Conservation (phyloP, 495 filamentous ascomycete species). For the Podospora didyma region DNA sequence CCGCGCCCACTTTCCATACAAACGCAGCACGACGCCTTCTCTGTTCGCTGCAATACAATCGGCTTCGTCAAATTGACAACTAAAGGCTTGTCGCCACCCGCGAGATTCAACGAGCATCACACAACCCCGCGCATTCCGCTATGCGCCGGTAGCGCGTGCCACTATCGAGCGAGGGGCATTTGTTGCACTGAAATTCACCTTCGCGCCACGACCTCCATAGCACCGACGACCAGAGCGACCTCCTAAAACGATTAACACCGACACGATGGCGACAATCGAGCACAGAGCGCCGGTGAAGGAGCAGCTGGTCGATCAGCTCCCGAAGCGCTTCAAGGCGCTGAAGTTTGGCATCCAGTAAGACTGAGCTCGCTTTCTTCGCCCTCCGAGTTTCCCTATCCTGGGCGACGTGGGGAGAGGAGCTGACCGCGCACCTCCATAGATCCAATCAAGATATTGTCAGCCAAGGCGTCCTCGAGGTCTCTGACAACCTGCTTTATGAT, state of each 20-base stretch:
- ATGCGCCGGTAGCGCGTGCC: constrained; percentile 15
- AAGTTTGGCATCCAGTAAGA: constrained; percentile 88
- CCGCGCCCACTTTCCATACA: background rate
- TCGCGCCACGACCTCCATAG: background rate
- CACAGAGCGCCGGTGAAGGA: constrained; percentile 57
- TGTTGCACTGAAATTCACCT: background rate
- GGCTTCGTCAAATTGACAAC: no score
- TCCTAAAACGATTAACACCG: background rate
- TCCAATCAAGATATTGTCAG: constrained; percentile 90
- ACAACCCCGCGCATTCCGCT: background rate
- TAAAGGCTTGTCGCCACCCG: no score
- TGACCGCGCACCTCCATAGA: constrained; percentile 37
- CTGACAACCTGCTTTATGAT: constrained; percentile 86
- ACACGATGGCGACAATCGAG: constrained; percentile 9
- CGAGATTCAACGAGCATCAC: background rate
- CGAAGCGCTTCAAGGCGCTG: constrained; percentile 87
- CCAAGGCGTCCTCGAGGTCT: constrained; percentile 89
- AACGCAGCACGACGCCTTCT: no score
- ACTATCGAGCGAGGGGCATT: constrained; percentile 13
- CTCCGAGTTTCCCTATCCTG: no score
- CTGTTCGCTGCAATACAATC: no score
- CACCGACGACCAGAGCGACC: background rate
- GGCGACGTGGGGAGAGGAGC: background rate
- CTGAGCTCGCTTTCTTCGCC: no score
- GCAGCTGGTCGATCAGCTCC: constrained; percentile 81